phyloP scores from a whole-genome alignment of 192 early-diverging fungal genomes.

The Glomus cerebriforme region DNA sequence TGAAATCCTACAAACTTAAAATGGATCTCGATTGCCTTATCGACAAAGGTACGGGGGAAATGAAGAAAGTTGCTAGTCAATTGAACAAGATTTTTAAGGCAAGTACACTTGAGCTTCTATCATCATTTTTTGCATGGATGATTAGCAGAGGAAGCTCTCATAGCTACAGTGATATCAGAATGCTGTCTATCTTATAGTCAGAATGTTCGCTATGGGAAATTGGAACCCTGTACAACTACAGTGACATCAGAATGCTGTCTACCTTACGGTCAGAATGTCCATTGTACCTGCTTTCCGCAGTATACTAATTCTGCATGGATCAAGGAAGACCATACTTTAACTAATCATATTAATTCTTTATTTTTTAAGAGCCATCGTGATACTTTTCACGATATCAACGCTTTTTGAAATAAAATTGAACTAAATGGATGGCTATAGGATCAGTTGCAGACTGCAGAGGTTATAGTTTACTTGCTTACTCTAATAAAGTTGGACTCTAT shows the following conservation, averaged over 20 bases:
- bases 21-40: too few relatives aligned
- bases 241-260: constrained; percentile 24
- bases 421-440: constrained; percentile 11
- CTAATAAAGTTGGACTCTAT: not conserved
- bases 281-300: constrained; percentile 35
- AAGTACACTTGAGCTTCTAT: too few relatives aligned
- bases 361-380: constrained; percentile 22
- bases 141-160: constrained; percentile 26
- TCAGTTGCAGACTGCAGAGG: constrained; percentile 17
- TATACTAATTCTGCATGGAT: constrained; percentile 12
- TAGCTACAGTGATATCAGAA: constrained; percentile 27
- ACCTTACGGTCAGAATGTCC: constrained; percentile 30
- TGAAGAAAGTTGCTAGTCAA: too few relatives aligned
- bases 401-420: constrained; percentile 36
- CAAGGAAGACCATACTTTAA: constrained; percentile 8
- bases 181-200: constrained; percentile 31
- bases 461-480: constrained; percentile 7
- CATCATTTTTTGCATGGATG: constrained; percentile 6
- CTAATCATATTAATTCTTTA: constrained; percentile 19
- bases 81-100: too few relatives aligned
- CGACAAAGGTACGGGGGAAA: too few relatives aligned
- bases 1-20: too few relatives aligned
- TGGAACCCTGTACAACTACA: constrained; percentile 25
- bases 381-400: not conserved
- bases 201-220: constrained; percentile 30